Evolutionary conservation across 2,329 filamentous ascomycete genomes (phyloP), one percentile per base, ranked within the genome.

Genomic region (Colletotrichum coccodes): DNA sequence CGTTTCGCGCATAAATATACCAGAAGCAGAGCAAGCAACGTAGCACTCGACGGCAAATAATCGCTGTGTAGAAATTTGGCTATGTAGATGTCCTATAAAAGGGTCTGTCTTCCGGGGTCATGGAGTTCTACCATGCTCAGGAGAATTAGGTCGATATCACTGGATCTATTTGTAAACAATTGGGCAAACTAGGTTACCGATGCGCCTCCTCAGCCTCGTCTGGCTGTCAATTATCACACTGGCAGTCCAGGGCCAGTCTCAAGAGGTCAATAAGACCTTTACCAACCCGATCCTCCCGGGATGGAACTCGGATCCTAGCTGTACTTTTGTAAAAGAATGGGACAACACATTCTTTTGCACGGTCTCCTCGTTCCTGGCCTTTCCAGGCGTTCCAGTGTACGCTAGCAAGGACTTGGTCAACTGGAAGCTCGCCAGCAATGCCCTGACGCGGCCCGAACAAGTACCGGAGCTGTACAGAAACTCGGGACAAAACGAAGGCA

Each of bases 311-410:
- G 85, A 87, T 71, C 85, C 85, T 1, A 82, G 79, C 3, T 84
- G 82, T 60, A 78, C 80, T 6, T 79, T 80, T 56, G 75, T 84
- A 46, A 71, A 74, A 23, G 75, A 82, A 30, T 73, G 74, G 26
- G 74, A 83, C 26, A 78, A 80, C n/a, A 84, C 81, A 14, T 87
- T 85, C 72, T 86, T 85, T 73, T 86, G 84, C 71, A 83, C 81
- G 4, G 84, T 83, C 0, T 87, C 85, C 1, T 86, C 83, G 0
- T 89, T 88, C 72, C 81, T 84, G 64, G 78, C 80, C 0, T 87
- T 87, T 69, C 86, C 86, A 0, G 86, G 85, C 0, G 75, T 87
- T 9, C 86, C 86, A 0, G 80, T 89, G n/a, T 84, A 87, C 72
- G 84, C 84, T 1, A 86, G 82, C 16, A 81, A 80, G 64, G 85